Evolutionary conservation across 345 rosid species (phyloP).

Genomic region (Euphorbia lathyris): DNA sequence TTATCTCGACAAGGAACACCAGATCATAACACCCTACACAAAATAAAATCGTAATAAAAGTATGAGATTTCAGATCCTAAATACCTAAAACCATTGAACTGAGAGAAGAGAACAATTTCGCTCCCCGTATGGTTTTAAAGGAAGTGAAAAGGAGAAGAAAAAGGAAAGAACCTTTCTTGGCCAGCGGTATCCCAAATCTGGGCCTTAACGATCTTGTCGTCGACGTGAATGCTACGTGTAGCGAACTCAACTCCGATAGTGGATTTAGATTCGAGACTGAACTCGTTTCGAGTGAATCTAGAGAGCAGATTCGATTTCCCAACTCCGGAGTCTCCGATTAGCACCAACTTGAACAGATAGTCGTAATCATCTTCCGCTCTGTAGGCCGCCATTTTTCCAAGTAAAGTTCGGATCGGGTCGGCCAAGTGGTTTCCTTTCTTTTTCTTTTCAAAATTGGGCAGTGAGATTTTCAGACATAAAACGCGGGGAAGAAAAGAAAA

Average conservation of each 20-base stretch:
- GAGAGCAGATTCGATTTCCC: slow-evolving; percentile 77
- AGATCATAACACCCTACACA: neutral
- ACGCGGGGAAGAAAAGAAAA: neutral
- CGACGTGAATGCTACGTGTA: slow-evolving; percentile 69
- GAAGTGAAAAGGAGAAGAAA: neutral
- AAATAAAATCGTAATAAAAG: neutral
- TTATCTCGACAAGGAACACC: neutral
- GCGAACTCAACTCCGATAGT: slow-evolving; percentile 88
- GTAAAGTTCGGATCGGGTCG: neutral
- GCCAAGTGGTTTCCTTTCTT: neutral
- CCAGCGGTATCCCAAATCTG: slow-evolving; percentile 96
- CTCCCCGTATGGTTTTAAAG: neutral
- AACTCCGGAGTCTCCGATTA: slow-evolving; percentile 82
- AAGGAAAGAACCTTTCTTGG: slow-evolving; percentile 49
- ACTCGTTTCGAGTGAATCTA: slow-evolving; percentile 73
- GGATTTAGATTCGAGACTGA: slow-evolving; percentile 81
- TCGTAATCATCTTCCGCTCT: slow-evolving; percentile 88
- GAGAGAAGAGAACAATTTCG: neutral
- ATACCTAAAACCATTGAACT: neutral
- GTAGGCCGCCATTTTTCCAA: slow-evolving; percentile 48
- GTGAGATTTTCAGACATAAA: neutral
- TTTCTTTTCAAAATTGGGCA: neutral
- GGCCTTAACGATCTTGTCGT: slow-evolving; percentile 74
- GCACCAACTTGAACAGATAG: slow-evolving; percentile 67
- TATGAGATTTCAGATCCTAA: neutral